Evolutionary conservation across 108 stramenopile species (phyloP).

Genomic region (Discostella stelligeroides): DNA sequence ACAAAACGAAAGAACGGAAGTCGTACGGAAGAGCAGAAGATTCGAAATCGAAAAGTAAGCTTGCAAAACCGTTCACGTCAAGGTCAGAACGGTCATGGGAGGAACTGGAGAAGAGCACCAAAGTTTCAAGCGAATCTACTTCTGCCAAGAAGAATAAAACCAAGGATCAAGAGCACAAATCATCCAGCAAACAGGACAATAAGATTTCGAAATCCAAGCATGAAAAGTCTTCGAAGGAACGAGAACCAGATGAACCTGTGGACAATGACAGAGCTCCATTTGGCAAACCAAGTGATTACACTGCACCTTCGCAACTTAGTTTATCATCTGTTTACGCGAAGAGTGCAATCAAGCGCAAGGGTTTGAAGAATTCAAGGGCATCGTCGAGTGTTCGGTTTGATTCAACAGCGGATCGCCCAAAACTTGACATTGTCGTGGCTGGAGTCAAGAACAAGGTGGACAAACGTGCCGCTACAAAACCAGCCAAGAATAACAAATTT

Average conservation of each 20-base stretch:
- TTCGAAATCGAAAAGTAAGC: conserved; percentile 1
- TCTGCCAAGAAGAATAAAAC: background rate
- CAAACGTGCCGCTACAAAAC: conserved; percentile 21
- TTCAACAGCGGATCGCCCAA: conserved; percentile 31
- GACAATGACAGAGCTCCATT: background rate
- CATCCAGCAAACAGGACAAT: background rate
- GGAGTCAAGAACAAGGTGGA: conserved; percentile 22
- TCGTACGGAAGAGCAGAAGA: conserved; percentile 19
- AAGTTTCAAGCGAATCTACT: too few relatives aligned
- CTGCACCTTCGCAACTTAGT: conserved; percentile 10
- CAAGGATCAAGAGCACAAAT: background rate
- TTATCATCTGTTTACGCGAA: conserved; percentile 24
- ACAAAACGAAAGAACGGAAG: conserved; percentile 27
- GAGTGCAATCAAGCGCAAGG: conserved; percentile 37
- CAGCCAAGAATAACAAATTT: conserved; percentile 27
- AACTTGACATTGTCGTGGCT: conserved; percentile 39
- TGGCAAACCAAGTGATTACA: background rate
- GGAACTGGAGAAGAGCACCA: background rate
- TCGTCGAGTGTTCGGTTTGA: conserved; percentile 38
- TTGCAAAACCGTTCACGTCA: background rate
- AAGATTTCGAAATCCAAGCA: background rate
- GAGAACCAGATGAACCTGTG: conserved; percentile 5
- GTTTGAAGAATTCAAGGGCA: conserved; percentile 29
- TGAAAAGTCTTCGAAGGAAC: conserved; percentile 1
- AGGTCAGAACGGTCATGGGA: conserved; percentile 8